Evolutionary conservation across 345 rosid species (phyloP), one percentile per base, ranked within the genome.

Genomic region (Brassica rapa): DNA sequence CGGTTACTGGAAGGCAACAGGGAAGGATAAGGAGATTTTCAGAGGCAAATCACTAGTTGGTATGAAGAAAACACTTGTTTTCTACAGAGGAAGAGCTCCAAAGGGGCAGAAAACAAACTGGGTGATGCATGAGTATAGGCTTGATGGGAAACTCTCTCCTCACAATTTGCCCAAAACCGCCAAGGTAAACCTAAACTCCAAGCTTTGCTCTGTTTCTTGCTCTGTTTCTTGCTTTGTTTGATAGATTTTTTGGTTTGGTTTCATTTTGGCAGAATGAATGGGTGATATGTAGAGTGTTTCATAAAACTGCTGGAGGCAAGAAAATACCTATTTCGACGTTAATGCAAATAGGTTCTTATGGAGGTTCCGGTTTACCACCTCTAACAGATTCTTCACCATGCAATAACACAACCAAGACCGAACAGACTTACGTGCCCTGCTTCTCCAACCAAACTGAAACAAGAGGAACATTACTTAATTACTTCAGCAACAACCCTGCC

Each of bases 1-100:
- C 59, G 97, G 97, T 14, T 94, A 94, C 43, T 94, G 98, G 98
- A 94, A 94, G 65, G 98, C 98, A 32, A 94, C 98, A 0, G 98
- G 98, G 12, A 94, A 94, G 71, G 98, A 94, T 30, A 94, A 84
- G 59, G 97, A 92, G 84, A 94, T 94, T 25, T 84, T 83, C 70
- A 82, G 85, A 67, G 91, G 89, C 1, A 92, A 89, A 78, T 82
- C 88, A 0, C 85, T 94, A 27, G 97, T 94, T 14, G 98, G 98
- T 15, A 94, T 92, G 97, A 94, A 90, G 87, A 92, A 94, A 63
- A 94, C 97, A 3, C 92, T 94, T 70, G 98, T 94, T 59, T 94
- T 94, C 68, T 94, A 93, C 75, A 80, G 81, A 66, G 98, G 98
- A 7, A 86, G 98, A 78, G 97, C 98, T n/a, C 98, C 98, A 0